Base-by-base conservation (phyloP, 352 stramenopile species). In the Phytopythium boreale region DNA sequence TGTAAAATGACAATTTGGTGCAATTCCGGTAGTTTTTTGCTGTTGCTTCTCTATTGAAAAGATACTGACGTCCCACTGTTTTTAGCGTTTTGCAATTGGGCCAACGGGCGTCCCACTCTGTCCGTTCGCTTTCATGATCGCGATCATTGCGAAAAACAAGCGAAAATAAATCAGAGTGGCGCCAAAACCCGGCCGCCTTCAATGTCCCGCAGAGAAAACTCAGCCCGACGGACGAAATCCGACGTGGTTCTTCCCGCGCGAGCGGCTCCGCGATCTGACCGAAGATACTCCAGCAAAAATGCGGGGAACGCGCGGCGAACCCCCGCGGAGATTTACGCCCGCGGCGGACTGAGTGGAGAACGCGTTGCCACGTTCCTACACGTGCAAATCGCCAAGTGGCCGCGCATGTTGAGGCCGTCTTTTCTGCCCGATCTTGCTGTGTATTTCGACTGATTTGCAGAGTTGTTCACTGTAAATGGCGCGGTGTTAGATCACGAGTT, bases 111-210 rank as follows among this genome's bases (percentile, higher is more conserved):
- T 52, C 46, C 46, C 46, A 31, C 46, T 52, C 46, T 52, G 46
- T 29, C 46, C n/a, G 43, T 27, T 50, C 43, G n/a, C 39, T 50
- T 26, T 4, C 46, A 20, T 29, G 46, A 52, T 52, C 22, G 22
- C 46, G 46, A 52, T 52, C 46, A 52, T 20, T 52, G 46, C 46
- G 46, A 52, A 27, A 52, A 27, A 52, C 46, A 15, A 15, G 46
- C n/a, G 22, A 10, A 26, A 29, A 55, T 22, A 55, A 55, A 55
- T 55, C 47, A 55, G 47, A 2, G 44, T 9, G n/a, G 12, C 10
- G 43, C 19, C 43, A 46, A 46, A 39, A 7, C 5, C 3, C 34
- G 34, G 34, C 34, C 34, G 10, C 34, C 34, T 39, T 39, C 7
- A 39, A 39, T n/a, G 6, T 49, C 20, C 20, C 43, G 20, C 19